Percentiles rank a stretch among this genome's conserved stretches.
phyloP scores from a whole-genome alignment of 371 early-diverging fungal species.

The Mycotypha africana region DNA sequence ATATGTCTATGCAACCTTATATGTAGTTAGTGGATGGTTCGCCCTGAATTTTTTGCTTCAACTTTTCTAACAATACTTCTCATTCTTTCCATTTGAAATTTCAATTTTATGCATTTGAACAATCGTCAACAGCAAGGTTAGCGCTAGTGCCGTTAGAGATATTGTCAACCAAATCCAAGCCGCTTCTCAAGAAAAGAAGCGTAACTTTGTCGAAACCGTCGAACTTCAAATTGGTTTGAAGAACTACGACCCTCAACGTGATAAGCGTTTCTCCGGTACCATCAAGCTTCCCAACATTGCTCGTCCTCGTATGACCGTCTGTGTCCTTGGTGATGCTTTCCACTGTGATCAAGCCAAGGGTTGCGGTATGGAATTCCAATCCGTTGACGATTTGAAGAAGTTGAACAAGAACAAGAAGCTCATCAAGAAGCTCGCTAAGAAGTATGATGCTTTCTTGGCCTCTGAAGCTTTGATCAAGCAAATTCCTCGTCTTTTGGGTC shows the following conservation, averaged over 20 bases:
- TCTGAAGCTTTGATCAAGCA: constrained; percentile 98
- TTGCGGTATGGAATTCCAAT: constrained; percentile 89
- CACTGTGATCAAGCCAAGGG: constrained; percentile 95
- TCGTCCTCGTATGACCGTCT: constrained; percentile 94
- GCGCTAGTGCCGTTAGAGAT: constrained; percentile 83
- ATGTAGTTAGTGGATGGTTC: not conserved
- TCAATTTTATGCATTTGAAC: no score
- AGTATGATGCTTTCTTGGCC: constrained; percentile 96
- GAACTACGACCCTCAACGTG: constrained; percentile 92
- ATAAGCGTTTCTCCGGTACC: constrained; percentile 31
- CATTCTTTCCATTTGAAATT: not conserved
- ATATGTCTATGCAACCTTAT: not conserved
- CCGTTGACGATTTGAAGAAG: constrained; percentile 98
- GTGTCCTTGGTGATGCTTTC: constrained; percentile 96
- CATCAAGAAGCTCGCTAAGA: constrained; percentile 97
- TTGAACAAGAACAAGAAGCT: constrained; percentile 99
- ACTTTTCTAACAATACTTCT: not conserved
- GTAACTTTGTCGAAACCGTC: constrained; percentile 93
- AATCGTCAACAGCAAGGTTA: constrained; percentile 68
- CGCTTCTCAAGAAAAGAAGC: constrained; percentile 80
- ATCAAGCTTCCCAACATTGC: constrained; percentile 45
- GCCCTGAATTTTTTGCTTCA: not conserved
- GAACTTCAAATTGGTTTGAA: constrained; percentile 98
- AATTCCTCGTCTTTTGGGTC: constrained; percentile 97
- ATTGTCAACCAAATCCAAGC: constrained; percentile 64